These are phyloP conservation scores for Coriolopsis trogii DNA, from an alignment of 1,284 basidiomycete species.

Conservation along the genomic window DNA sequence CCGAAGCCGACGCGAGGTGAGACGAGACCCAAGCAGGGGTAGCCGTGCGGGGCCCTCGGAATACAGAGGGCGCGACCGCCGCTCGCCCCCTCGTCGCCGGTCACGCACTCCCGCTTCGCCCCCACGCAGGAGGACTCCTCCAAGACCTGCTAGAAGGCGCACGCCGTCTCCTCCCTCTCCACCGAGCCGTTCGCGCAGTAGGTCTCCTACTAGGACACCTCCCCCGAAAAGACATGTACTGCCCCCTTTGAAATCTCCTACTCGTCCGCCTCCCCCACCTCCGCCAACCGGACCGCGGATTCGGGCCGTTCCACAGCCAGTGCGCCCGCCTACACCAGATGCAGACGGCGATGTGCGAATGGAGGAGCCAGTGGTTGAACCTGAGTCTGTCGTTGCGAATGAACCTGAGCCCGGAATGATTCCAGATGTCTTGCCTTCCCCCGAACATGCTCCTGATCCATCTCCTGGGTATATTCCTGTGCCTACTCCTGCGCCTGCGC, in stretches of 20 bases:
- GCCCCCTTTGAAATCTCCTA: slow-evolving; percentile 13
- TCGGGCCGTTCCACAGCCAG: not conserved
- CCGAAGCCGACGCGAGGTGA: slow-evolving; percentile 8
- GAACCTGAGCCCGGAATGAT: too few relatives aligned
- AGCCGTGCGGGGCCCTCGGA: not conserved
- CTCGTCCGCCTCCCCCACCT: slow-evolving; percentile 14
- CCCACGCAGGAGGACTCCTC: slow-evolving; percentile 9
- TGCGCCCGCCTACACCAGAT: not conserved
- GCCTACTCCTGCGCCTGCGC: not conserved
- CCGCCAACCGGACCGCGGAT: slow-evolving; percentile 10
- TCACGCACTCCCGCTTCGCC: slow-evolving; percentile 14
- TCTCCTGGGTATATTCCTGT: not conserved
- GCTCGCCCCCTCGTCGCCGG: slow-evolving; percentile 17
- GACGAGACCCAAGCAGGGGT: slow-evolving; percentile 13
- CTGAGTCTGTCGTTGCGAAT: too few relatives aligned
- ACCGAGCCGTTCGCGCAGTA: slow-evolving; percentile 21
- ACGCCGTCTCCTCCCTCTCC: slow-evolving; percentile 18
- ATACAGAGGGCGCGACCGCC: slow-evolving; percentile 18
- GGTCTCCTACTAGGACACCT: slow-evolving; percentile 18
- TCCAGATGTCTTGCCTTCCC: not conserved
- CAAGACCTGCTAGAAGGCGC: slow-evolving; percentile 8
- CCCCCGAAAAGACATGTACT: slow-evolving; percentile 19
- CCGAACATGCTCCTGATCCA: not conserved
- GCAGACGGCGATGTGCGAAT: slow-evolving; percentile 26
- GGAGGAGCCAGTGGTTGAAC: slow-evolving; percentile 8